A percentile compares a stretch with the other conserved stretches of the same genome.
Evolutionary conservation across 768 basidiomycete genomes (phyloP).

Genomic region (Tulasnella sp.): DNA sequence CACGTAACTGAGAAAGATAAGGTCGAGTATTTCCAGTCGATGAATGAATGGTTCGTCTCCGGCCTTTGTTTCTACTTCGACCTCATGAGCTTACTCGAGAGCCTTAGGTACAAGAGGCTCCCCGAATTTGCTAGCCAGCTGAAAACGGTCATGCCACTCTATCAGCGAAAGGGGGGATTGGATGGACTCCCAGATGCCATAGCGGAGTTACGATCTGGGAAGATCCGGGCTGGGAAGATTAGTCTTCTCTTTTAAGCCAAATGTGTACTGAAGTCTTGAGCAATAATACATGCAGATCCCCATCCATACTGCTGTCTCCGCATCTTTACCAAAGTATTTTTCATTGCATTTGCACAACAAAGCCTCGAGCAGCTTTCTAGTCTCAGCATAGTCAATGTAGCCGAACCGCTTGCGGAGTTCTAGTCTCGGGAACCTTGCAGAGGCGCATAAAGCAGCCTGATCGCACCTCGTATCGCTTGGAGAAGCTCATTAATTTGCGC

Average conservation of each 20-base stretch:
- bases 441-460: no score
- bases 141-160: conserved; percentile 20
- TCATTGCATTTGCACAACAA: no score
- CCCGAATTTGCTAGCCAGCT: not conserved
- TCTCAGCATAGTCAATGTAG: no score
- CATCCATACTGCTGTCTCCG: not conserved
- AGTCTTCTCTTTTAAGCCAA: not conserved
- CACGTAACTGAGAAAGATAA: not conserved
- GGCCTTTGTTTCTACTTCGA: not conserved
- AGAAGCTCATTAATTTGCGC: no score
- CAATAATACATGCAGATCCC: not conserved
- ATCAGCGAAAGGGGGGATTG: conserved; percentile 29
- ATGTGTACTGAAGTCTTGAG: not conserved
- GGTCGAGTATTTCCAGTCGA: not conserved
- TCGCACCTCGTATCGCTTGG: no score
- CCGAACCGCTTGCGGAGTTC: no score
- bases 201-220: conserved; percentile 30
- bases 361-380: no score
- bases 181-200: conserved; percentile 31
- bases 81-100: not conserved
- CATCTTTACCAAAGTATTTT: no score
- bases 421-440: no score
- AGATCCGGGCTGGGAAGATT: conserved; percentile 32
- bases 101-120: conserved; percentile 3
- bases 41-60: conserved; percentile 14